Evolutionary conservation across 306 rosid species (phyloP), one percentile per base, ranked within the genome.

Genomic region (Castanea mollissima): DNA sequence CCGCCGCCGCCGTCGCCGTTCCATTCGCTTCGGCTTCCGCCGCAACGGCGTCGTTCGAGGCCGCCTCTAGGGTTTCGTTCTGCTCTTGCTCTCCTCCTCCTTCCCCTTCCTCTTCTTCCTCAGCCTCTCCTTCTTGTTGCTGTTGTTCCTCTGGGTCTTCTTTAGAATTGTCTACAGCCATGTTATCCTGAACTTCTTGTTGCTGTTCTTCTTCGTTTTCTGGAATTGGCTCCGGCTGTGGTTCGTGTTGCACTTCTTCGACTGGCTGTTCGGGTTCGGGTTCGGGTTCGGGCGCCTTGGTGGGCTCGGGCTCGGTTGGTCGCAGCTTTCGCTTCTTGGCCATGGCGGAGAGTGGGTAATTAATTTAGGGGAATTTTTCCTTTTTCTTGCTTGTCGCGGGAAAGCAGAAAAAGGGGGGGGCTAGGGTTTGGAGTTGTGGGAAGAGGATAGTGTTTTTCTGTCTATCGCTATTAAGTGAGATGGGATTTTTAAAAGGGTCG

Each of bases 251-350:
- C 1, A 78, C 83, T 77, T 79, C 82, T 0, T 68, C 82, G 41
- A 73, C 67, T 41, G 80, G 65, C n/a, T 64, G 77, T 20, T 60
- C 69, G 2, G 74, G 60, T 12, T 32, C 64, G 21, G 79, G 57
- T 38, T 73, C 44, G 0, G 85, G 79, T 29, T 86, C 89, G 19
- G 78, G 27, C 3, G 65, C 81, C 21, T 88, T 80, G 83, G 87
- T 1, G 11, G 89, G 59, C 14, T 84, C 90, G 15, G 90, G 82
- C 44, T 87, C 91, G 5, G 93, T 79, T 38, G 94, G 70, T 79
- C 89, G 88, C 71, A 85, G 69, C 94, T 90, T 90, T 85, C 94
- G 88, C 82, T 90, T 90, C 83, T 88, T 90, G n/a, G 88, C 91
- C 94, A 90, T 90, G 90, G 88, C 78, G 69, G 71, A 41, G 46